These are phyloP conservation scores for Dictyostelium brefeldianum DNA, from an alignment of 78 protist genomes.

Conservation along the genomic window DNA sequence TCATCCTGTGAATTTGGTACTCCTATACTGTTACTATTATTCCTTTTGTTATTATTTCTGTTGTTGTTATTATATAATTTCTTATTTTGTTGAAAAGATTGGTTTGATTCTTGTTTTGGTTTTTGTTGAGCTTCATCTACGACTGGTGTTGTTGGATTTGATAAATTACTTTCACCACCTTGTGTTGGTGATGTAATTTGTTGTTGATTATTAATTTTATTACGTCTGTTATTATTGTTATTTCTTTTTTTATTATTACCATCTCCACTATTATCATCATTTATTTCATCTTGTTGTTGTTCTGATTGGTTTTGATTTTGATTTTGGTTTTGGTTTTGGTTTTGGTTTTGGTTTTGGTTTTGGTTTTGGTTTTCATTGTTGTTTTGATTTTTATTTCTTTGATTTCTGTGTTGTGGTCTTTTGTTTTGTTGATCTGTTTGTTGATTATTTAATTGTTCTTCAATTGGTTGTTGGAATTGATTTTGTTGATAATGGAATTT, in stretches of 20 bases:
- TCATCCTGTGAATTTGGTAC: too few species aligned
- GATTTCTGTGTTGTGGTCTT: slow-evolving; percentile 3
- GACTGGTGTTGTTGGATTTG: not conserved
- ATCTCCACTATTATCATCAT: not conserved
- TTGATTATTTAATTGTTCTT: not conserved
- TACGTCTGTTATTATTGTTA: not conserved
- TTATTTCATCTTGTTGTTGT: not conserved
- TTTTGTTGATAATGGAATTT: not conserved
- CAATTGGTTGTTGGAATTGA: not conserved
- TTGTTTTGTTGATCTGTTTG: not conserved
- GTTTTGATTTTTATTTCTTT: not conserved
- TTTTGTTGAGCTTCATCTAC: not conserved
- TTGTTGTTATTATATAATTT: not conserved
- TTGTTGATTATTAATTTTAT: not conserved
- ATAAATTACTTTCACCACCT: not conserved
- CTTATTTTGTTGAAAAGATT: not conserved
- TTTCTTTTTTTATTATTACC: too few species aligned
- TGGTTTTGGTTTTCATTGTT: not conserved
- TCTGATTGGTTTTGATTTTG: too few species aligned
- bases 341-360: not conserved
- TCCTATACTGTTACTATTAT: not conserved
- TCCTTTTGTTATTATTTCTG: not conserved
- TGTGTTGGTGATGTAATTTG: not conserved
- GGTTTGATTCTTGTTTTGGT: not conserved
- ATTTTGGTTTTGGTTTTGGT: not conserved